Percentiles rank a stretch among this genome's conserved stretches.
Conservation (phyloP, 2,329 filamentous ascomycete species). For the Coniosporium tulheliwenetii region DNA sequence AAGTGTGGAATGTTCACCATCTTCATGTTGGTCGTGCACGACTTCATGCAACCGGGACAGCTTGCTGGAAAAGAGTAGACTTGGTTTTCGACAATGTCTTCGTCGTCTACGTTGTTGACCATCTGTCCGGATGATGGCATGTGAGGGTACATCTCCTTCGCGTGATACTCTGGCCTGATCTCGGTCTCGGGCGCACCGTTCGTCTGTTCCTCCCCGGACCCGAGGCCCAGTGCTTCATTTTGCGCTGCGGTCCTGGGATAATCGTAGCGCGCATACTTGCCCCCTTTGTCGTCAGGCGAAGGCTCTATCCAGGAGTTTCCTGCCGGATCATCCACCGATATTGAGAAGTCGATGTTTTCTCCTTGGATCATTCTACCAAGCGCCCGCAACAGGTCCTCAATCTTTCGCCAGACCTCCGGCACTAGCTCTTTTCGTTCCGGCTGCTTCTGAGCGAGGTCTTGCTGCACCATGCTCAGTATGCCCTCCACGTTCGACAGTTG, state of each 20-base stretch:
- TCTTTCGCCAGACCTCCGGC: constrained; percentile 64
- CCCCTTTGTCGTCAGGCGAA: constrained; percentile 55
- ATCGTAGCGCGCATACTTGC: constrained; percentile 78
- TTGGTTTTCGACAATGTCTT: constrained; percentile 75
- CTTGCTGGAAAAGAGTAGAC: constrained; percentile 85
- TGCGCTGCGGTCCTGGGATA: constrained; percentile 72
- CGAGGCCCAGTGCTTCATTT: constrained; percentile 71
- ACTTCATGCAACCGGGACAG: constrained; percentile 78
- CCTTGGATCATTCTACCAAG: constrained; percentile 65
- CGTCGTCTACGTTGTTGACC: constrained; percentile 28
- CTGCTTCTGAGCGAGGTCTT: constrained; percentile 71
- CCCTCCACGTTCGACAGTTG: constrained; percentile 92
- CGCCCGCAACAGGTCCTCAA: constrained; percentile 60
- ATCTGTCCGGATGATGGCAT: constrained; percentile 16
- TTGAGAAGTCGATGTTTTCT: constrained; percentile 68
- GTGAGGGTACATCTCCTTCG: constrained; percentile 26
- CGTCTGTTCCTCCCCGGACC: constrained; percentile 23
- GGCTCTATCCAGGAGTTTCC: constrained; percentile 97
- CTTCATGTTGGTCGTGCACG: constrained; percentile 91
- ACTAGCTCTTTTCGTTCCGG: constrained; percentile 61
- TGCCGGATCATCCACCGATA: constrained; percentile 77
- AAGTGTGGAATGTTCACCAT: constrained; percentile 98
- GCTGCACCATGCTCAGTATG: constrained; percentile 59
- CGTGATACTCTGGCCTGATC: constrained; percentile 36
- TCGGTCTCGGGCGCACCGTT: constrained; percentile 38